Evolutionary conservation across 306 rosid species (phyloP).

Genomic region (Mucuna pruriens): DNA sequence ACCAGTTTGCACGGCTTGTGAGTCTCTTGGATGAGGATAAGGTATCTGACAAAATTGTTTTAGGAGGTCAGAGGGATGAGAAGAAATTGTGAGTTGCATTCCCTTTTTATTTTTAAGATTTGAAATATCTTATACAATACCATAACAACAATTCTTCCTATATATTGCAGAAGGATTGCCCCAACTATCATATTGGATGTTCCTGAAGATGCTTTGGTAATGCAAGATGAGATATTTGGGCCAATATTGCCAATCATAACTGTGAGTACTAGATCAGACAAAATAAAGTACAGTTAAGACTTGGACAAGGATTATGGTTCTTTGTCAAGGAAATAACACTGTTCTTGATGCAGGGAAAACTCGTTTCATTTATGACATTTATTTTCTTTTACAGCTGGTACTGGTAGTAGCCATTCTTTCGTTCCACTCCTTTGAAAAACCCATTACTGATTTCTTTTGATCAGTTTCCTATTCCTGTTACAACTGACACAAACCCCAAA

Average conservation of each 20-base stretch:
- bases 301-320: neutral
- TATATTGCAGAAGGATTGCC: slow-evolving; percentile 67
- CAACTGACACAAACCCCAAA: neutral
- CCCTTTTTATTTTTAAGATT: slow-evolving; percentile 29
- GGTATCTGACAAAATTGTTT: slow-evolving; percentile 70
- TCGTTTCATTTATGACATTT: neutral
- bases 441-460: neutral
- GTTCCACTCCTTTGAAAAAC: neutral
- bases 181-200: slow-evolving; percentile 78
- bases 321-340: slow-evolving; percentile 2
- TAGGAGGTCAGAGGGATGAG: slow-evolving; percentile 80
- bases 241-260: slow-evolving; percentile 78
- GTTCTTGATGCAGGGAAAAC: slow-evolving; percentile 8
- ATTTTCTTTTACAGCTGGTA: neutral
- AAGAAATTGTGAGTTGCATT: slow-evolving; percentile 59
- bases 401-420: neutral
- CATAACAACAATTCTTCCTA: slow-evolving; percentile 28
- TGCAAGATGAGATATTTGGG: slow-evolving; percentile 92
- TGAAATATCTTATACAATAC: neutral
- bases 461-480: neutral
- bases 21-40: slow-evolving; percentile 68
- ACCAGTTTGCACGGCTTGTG: slow-evolving; percentile 64
- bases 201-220: slow-evolving; percentile 65
- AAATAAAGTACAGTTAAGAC: neutral
- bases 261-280: slow-evolving; percentile 47